Evolutionary conservation across 116 monocot genomes (phyloP), one percentile per base, ranked within the genome.

Genomic region (Zostera marina): DNA sequence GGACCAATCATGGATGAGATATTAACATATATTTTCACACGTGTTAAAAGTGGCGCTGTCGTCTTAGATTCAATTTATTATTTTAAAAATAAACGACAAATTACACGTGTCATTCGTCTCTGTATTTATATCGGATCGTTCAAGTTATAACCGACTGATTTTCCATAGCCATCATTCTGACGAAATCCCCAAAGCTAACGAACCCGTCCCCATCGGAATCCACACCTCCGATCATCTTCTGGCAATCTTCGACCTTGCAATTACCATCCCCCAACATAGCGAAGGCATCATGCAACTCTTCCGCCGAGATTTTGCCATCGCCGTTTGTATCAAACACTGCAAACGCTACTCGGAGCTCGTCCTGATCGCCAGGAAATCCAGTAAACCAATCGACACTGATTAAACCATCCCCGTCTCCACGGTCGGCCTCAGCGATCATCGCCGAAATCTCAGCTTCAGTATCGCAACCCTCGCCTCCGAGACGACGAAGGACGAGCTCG

Each of bases 141-240:
- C 32, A 32, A 32, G 32, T 44, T 22, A 59, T n/a, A 11, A 44
- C 59, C 22, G 61, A 32, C 75, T 40, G 21, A n/a, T n/a, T n/a
- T n/a, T 71, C 71, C 20, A 59, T 44, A n/a, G 11, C 32, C 98
- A 86, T 98, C 90, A 90, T 89, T 61, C 73, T 62, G 4, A 62
- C 78, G 64, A 98, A 98, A 71, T 98, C 98, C 11, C 42, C 51
- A 56, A 90, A 98, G 57, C 98, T 73, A 14, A 98, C 98, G 61
- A 76, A 62, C 7, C 90, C 98, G 56, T 90, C 86, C 12, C 90
- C 86, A 61, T 78, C 74, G 19, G 64, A 56, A 42, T 93, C 93
- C 42, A 87, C 87, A 4, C 68, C 74, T 12, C 64, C 66, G 61
- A 93, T 87, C 87, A 87, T 93, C 68, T 73, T 60, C 48, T 72